Base-by-base conservation (phyloP, 805 yeast genomes). In the Monosporozyma unispora region DNA sequence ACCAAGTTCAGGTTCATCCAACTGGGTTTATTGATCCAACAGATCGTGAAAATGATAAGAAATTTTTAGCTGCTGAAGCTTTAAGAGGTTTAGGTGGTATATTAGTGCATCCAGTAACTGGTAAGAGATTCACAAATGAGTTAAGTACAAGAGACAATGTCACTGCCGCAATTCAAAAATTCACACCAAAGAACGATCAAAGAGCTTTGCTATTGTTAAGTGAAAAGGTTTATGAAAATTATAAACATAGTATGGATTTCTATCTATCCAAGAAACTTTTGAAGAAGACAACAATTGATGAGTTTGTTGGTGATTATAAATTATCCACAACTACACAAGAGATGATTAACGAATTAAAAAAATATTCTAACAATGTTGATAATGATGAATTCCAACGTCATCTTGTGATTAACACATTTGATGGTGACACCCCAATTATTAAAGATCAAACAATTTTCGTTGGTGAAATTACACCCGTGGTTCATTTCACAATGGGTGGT, bases 401-500 rank as follows among this genome's bases (percentile, higher is more conserved):
- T 7, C 57, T 61, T 25, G 65, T 63, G 33, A 52, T 62, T 3
- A 73, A 71, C 46, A 44, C 57, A 2, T 70, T 71, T 52, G 57
- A 60, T 1, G 46, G 52, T 2, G 54, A 58, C 11, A 58, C 72
- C 0, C 51, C 54, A 1, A 52, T 76, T 4, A 51, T 57, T 1
- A 47, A 51, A 3, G 54, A 60, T 14, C 58, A 72, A 0, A 51
- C 54, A 1, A 51, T 76, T 4, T 78, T 64, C 58, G 74, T 71
- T 44, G 82, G 81, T 2, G 70, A 76, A 45, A 69, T 78, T 3
- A 80, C 85, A 0, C 84, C 84, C 5, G 82, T 79, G 5, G 73
- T 81, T 28, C 87, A 81, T 62, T 81, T 80, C 61, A 78, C 86
- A 4, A 81, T 76, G 72, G 87, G 88, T 21, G 87, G 88, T 42